Conservation (phyloP, 1,139 yeast species). For the Chernovozyma aurita region DNA sequence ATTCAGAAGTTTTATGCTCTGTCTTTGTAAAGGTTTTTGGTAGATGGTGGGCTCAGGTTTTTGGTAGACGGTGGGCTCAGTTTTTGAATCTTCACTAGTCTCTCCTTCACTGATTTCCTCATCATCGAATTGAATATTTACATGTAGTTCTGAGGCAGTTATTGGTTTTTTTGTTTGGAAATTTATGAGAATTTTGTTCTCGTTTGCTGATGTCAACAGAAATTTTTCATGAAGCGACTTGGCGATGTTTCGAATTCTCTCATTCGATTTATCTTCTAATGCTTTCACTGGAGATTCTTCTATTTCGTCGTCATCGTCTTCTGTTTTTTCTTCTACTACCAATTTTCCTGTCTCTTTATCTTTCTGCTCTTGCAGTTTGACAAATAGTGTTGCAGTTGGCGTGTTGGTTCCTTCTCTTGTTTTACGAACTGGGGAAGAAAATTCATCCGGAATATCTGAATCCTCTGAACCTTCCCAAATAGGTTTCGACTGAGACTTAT, state of each 20-base stretch:
- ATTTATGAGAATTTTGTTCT: neutral
- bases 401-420: conserved; percentile 4
- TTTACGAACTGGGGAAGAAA: conserved; percentile 22
- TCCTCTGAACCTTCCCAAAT: conserved; percentile 22
- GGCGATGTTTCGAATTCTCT: conserved; percentile 12
- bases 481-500: neutral
- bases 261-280: neutral
- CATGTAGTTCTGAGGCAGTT: neutral
- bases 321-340: conserved; percentile 19
- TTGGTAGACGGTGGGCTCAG: neutral
- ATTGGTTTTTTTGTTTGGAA: neutral
- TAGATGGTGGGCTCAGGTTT: neutral
- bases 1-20: conserved; percentile 7
- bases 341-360: conserved; percentile 16
- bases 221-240: conserved; percentile 24
- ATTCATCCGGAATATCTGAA: conserved; percentile 33
- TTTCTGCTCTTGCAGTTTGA: conserved; percentile 10
- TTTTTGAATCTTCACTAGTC: neutral
- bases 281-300: conserved; percentile 42
- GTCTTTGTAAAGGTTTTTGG: neutral
- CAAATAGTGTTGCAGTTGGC: neutral
- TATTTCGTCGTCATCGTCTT: conserved; percentile 28
- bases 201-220: conserved; percentile 14
- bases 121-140: conserved; percentile 5
- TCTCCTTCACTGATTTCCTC: conserved; percentile 12